Evolutionary conservation across 371 early-diverging fungal species (phyloP), one percentile per base, ranked within the genome.

Genomic region (Zopfochytrium polystomum): DNA sequence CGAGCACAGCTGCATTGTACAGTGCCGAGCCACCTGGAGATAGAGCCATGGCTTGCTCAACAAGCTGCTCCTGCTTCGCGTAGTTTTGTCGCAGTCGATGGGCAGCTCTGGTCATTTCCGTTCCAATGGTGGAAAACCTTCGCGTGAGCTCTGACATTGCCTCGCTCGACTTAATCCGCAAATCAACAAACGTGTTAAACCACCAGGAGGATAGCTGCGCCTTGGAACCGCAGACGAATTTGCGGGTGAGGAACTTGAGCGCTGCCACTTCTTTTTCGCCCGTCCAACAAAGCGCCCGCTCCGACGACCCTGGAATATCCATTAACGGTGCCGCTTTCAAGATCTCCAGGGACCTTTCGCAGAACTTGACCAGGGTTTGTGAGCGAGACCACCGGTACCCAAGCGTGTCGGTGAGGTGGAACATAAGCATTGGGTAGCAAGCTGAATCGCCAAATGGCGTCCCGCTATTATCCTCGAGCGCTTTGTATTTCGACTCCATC

Each of bases 21-120:
- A 64, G 45, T 13, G 59, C 65, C 7, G 65, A 64, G 25, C 59
- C 59, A 18, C 26, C 20, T 18, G 59, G 58, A 4, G 59, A 51
- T 6, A 30, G 11, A 1, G 9, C 11, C 25, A 57, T n/a, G 23
- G 27, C 15, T 7, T 13, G 23, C 22, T 35, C 26, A 25, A 57
- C 55, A 20, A 63, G n/a, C n/a, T 7, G 13, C 2, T 55, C 54
- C 27, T 46, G 31, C 25, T 34, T 35, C 7, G 5, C 26, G 22
- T 18, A 18, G 47, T 7, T 18, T 9, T 9, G 18, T 23, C 22
- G 7, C 18, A 23, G 7, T 7, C 18, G 11, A 18, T 38, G 7
- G 11, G 38, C 11, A 7, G 38, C 38, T 6, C 27, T 30, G 11
- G n/a, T 26, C 5, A 35, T 63, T 9, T 27, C 6, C 44, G 48